These are phyloP conservation scores for Pseudoturritis turrita DNA, from an alignment of 345 rosid species.

Conservation along the genomic window DNA sequence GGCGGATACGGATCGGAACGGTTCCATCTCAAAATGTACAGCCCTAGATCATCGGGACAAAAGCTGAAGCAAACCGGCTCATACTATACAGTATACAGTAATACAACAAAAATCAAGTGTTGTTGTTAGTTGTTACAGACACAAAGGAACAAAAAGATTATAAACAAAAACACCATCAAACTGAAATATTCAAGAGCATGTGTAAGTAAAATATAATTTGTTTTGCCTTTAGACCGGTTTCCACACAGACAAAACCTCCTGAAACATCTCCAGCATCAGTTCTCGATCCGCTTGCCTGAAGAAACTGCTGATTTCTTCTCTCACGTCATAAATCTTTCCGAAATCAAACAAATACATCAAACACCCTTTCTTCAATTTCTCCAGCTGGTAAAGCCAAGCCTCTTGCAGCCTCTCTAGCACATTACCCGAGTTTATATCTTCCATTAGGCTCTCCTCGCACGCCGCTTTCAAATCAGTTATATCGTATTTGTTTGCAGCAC, in stretches of 20 bases:
- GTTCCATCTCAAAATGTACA: no score
- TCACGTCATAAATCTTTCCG: conserved; percentile 78
- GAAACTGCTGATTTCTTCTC: conserved; percentile 69
- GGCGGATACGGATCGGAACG: no score
- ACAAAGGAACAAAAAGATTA: background rate
- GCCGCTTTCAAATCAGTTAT: conserved; percentile 66
- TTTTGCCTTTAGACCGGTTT: conserved; percentile 41
- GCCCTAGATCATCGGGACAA: background rate
- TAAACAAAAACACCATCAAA: background rate
- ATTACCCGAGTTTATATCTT: conserved; percentile 73
- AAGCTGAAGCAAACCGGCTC: background rate
- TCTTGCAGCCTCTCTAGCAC: conserved; percentile 90
- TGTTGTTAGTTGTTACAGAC: background rate
- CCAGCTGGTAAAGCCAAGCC: conserved; percentile 86
- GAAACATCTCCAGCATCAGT: conserved; percentile 85
- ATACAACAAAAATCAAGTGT: background rate
- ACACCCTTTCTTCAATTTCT: conserved; percentile 85
- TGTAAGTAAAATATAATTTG: background rate
- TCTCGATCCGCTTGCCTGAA: conserved; percentile 81
- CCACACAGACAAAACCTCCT: conserved; percentile 80
- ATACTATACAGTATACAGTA: background rate
- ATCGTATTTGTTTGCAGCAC: conserved; percentile 85
- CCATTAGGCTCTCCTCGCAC: conserved; percentile 86
- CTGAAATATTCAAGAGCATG: background rate
- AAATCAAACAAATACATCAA: conserved; percentile 78